Base-by-base conservation (phyloP, 495 filamentous ascomycete genomes). In the Aspergillus incahuasiensis region DNA sequence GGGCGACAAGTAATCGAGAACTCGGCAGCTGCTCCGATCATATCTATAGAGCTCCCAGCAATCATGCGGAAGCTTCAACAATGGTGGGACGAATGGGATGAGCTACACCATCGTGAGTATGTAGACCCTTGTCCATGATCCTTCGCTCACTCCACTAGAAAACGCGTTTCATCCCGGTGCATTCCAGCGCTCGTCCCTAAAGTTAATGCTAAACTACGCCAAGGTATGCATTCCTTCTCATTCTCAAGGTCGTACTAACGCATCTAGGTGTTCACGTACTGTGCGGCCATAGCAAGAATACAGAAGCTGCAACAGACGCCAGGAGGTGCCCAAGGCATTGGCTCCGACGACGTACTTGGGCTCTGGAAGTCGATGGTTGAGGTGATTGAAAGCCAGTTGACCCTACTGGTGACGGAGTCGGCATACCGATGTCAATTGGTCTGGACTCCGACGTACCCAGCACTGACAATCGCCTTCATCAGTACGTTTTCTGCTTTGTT, bases 1-100 rank as follows among this genome's bases (percentile, higher is more conserved):
- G 69, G 53, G 19, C 69, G 73, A 7, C 62, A 68, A 3, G 63
- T 68, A 3, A 63, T 75, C 6, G 73, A 75, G 12, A 73, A 66
- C 21, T 45, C 63, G 5, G 46, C 54, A 11, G 66, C 67, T 3
- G 58, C 67, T 16, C 44, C 54, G 16, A 64, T 73, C n/a, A 68
- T 75, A 59, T 70, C 9, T 41, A 59, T 5, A 56, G 70, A 74
- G 38, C 48, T 75, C 1, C 73, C 73, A 2, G 63, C 64, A 5
- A 69, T 73, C 3, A 71, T 75, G 68, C 44, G 58, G 20, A 65
- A 68, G 42, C 53, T 75, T 7, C 67, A 72, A 25, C 67, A 59
- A 16, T 75, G 73, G 73, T 74, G 70, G 69, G 66, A 64, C 1
- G 67, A 63, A 18, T 75, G 73, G 73, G 73, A 75, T 47, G 66